Base-by-base conservation (phyloP, 176 grass and related monocot genomes). In the Zoysia pacifica region DNA sequence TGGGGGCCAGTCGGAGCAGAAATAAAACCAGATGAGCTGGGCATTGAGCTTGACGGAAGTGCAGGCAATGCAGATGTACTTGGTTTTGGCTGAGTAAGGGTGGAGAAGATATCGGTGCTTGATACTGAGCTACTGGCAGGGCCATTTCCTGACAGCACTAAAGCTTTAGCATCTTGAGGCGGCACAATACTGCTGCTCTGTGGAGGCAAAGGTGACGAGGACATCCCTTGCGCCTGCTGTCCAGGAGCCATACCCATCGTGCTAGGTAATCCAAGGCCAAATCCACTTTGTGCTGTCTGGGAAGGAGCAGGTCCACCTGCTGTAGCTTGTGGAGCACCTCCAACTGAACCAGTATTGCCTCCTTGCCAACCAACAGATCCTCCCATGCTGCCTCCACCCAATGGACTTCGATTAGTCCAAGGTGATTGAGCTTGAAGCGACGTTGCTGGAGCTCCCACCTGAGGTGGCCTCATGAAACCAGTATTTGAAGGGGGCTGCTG, bases 111-210 rank as follows among this genome's bases (percentile, higher is more conserved):
- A 77, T 94, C 90, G 64, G 60, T 74, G 79, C 74, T 89, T 77
- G 93, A 84, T 87, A 58, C 73, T 49, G 83, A 86, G 65, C 46
- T 67, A 90, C 74, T 90, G 20, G 84, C 83, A 87, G 88, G 53
- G 45, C 90, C 90, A 73, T 93, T 95, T 86, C 85, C 92, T 88
- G 90, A 95, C 65, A 89, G 68, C 82, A 89, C 81, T 49, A 89
- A 78, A 69, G 92, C 61, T 81, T 75, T 93, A 18, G 72, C 82
- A 92, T 93, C 84, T 62, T 71, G 69, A 77, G 84, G 89, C 10
- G 72, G 76, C 14, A 86, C 80, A 70, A 77, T 51, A 76, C 83
- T 91, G 42, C 80, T 84, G 61, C 60, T 87, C 58, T 90, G 93
- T 15, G 77, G 72, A 67, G 78, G 79, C 70, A 89, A 63, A 19